Evolutionary conservation across 2,329 filamentous ascomycete species (phyloP).

Genomic region (Stagonosporopsis rhizophila): DNA sequence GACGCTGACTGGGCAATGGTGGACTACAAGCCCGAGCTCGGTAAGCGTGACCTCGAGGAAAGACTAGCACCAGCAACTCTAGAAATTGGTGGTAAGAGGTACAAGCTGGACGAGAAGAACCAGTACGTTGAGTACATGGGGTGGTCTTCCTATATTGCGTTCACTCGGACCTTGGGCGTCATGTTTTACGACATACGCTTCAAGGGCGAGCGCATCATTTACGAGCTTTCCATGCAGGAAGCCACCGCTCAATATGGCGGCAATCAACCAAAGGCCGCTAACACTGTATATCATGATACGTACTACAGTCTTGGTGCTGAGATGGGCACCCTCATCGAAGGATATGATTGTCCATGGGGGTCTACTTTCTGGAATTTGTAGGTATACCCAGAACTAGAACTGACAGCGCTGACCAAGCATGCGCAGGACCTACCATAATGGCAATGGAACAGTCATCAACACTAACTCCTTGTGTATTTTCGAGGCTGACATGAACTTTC

Average conservation of each 20-base stretch:
- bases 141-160: slow-evolving; percentile 61
- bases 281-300: slow-evolving; percentile 57
- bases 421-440: slow-evolving; percentile 48
- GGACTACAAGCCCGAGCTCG: slow-evolving; percentile 46
- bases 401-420: not conserved
- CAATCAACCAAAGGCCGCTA: slow-evolving; percentile 53
- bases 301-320: slow-evolving; percentile 59
- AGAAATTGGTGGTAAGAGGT: slow-evolving; percentile 53
- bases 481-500: slow-evolving; percentile 41
- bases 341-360: slow-evolving; percentile 61
- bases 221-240: slow-evolving; percentile 64
- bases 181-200: slow-evolving; percentile 61
- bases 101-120: slow-evolving; percentile 50
- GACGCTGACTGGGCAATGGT: slow-evolving; percentile 56
- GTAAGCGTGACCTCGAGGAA: slow-evolving; percentile 47
- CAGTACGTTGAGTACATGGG: slow-evolving; percentile 60
- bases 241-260: slow-evolving; percentile 61
- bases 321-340: slow-evolving; percentile 51
- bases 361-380: slow-evolving; percentile 58
- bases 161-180: slow-evolving; percentile 58
- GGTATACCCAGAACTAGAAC: too few species aligned
- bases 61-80: slow-evolving; percentile 52
- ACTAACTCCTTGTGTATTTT: slow-evolving; percentile 59
- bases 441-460: slow-evolving; percentile 56
- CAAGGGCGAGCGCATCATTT: slow-evolving; percentile 62